Percentiles rank a stretch among this genome's conserved stretches.
These are phyloP conservation scores for Polyporus arcularius DNA, from an alignment of 768 basidiomycete genomes.

Conservation along the genomic window DNA sequence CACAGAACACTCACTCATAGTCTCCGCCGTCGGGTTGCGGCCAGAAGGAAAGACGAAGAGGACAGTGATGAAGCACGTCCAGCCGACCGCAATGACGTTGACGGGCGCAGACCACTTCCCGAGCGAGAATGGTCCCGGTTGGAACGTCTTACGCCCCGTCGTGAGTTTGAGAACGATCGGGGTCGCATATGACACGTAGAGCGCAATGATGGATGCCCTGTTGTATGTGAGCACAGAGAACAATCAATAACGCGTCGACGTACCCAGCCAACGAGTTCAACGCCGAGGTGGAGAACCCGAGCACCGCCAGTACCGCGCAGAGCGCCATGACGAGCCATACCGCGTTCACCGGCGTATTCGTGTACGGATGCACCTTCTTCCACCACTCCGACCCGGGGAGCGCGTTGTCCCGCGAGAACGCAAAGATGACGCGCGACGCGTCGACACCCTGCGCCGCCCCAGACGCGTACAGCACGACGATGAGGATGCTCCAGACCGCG, in stretches of 20 bases:
- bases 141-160: slow-evolving; percentile 12
- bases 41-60: slow-evolving; percentile 19
- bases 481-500: neutral
- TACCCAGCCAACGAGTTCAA: too few species aligned
- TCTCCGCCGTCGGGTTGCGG: too few species aligned
- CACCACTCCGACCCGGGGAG: slow-evolving; percentile 21
- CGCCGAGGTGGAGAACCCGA: neutral
- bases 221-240: slow-evolving; percentile 20
- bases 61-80: slow-evolving; percentile 27
- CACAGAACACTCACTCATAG: too few species aligned
- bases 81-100: slow-evolving; percentile 21
- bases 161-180: slow-evolving; percentile 15
- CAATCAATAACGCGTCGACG: slow-evolving; percentile 3
- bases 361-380: slow-evolving; percentile 15
- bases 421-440: slow-evolving; percentile 22
- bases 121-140: slow-evolving; percentile 25
- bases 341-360: slow-evolving; percentile 23
- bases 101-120: slow-evolving; percentile 19
- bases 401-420: slow-evolving; percentile 20
- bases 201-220: slow-evolving; percentile 19
- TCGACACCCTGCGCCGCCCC: slow-evolving; percentile 15
- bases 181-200: slow-evolving; percentile 22
- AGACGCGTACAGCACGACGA: neutral
- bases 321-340: slow-evolving; percentile 19
- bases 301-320: slow-evolving; percentile 10